Percentiles rank a stretch among this genome's conserved stretches.
Conservation (phyloP, 2,329 filamentous ascomycete species). For the Aspergillus ochraceoroseus region DNA sequence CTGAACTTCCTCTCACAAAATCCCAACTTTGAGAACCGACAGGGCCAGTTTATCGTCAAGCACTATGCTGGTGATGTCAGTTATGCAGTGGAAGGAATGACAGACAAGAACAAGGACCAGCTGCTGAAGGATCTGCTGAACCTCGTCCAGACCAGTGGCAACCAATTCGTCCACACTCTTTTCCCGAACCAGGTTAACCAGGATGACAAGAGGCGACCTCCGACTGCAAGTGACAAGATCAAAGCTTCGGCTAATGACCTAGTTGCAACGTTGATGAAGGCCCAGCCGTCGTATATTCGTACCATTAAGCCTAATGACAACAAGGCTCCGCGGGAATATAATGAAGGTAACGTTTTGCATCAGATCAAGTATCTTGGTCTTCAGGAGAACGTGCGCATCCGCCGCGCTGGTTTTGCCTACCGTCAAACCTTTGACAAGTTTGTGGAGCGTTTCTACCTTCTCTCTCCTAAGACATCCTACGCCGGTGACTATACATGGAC, state of each 20-base stretch:
- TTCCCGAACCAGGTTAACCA: constrained; percentile 94
- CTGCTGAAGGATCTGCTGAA: constrained; percentile 89
- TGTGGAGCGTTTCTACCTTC: constrained; percentile 90
- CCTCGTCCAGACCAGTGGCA: constrained; percentile 75
- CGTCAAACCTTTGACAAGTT: constrained; percentile 98
- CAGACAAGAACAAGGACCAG: constrained; percentile 99
- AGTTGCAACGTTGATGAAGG: constrained; percentile 94
- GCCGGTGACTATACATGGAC: constrained; percentile 97
- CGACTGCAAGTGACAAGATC: constrained; percentile 94
- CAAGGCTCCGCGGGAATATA: constrained; percentile 92
- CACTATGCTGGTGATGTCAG: constrained; percentile 97
- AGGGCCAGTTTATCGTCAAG: constrained; percentile 97
- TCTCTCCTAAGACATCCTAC: constrained; percentile 91
- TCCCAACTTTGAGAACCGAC: constrained; percentile 81
- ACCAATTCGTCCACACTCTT: constrained; percentile 77
- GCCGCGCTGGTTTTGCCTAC: constrained; percentile 92
- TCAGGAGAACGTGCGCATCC: constrained; percentile 98
- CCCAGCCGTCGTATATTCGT: constrained; percentile 93
- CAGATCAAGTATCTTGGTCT: constrained; percentile 98
- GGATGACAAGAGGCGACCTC: constrained; percentile 89
- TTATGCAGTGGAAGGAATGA: constrained; percentile 93
- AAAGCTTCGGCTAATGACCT: constrained; percentile 90
- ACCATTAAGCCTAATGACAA: constrained; percentile 99
- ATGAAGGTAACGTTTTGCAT: constrained; percentile 84
- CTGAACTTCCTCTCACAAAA: constrained; percentile 83